A percentile compares a stretch with the other conserved stretches of the same genome.
phyloP scores from a whole-genome alignment of 805 yeast genomes.

The Candida suzukii region DNA sequence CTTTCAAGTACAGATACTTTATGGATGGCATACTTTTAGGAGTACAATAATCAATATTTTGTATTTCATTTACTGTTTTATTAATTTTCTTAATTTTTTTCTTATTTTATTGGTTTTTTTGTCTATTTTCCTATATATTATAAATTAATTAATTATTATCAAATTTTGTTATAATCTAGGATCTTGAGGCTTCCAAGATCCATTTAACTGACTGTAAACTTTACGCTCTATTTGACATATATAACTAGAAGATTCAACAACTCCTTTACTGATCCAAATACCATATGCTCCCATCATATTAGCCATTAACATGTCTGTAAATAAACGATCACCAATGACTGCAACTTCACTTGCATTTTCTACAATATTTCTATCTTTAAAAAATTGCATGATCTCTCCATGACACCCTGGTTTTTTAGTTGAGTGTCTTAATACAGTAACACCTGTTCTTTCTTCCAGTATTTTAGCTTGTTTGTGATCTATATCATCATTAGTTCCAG shows the following conservation, averaged over 20 bases:
- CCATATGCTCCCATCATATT: slow-evolving; percentile 86
- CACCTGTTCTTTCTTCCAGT: slow-evolving; percentile 61
- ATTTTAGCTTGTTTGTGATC: slow-evolving; percentile 50
- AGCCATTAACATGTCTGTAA: slow-evolving; percentile 92
- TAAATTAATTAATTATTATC: background rate
- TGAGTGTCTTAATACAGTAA: slow-evolving; percentile 60
- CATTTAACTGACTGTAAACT: slow-evolving; percentile 9
- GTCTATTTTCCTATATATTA: too few species aligned
- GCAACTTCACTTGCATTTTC: slow-evolving; percentile 58
- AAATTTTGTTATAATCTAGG: background rate
- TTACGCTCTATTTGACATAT: slow-evolving; percentile 49
- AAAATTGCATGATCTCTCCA: slow-evolving; percentile 57
- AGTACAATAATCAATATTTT: background rate
- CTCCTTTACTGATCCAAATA: slow-evolving; percentile 81
- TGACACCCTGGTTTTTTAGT: slow-evolving; percentile 82
- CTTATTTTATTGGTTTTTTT: background rate
- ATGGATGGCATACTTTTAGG: slow-evolving; percentile 92
- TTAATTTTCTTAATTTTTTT: slow-evolving; percentile 1
- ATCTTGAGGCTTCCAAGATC: background rate
- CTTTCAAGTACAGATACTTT: slow-evolving; percentile 85
- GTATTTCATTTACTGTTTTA: background rate
- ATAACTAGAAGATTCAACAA: slow-evolving; percentile 41
- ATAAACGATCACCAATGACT: slow-evolving; percentile 83
- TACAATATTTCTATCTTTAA: slow-evolving; percentile 39
- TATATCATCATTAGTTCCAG: slow-evolving; percentile 78